Evolutionary conservation across 2,329 filamentous ascomycete species (phyloP), one percentile per base, ranked within the genome.

Genomic region (Colletotrichum tanaceti): DNA sequence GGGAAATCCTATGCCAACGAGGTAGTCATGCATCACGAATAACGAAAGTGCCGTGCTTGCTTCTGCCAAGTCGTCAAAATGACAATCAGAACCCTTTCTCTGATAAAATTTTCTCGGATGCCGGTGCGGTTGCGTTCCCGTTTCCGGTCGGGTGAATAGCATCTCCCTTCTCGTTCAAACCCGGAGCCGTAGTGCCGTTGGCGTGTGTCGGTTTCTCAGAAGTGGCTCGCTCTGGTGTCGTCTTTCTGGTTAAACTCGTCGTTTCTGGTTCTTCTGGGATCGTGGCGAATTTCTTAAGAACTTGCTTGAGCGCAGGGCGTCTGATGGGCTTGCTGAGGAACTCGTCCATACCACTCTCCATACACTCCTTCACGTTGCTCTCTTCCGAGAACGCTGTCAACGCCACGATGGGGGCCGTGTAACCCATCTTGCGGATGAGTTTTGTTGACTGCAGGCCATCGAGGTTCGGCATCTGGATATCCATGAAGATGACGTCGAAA

Each of bases 401-500:
- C 0, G 94, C 94, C 16, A 98, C 93, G 70, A 98, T 97, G 0
- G 94, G 94, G 1, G 92, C 91, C 13, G 87, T 89, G 79, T 96
- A 98, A 1, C 94, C 94, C 83, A 95, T 92, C 76, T 93, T 84
- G 7, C 94, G 89, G 73, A 98, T 97, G 41, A 97, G 83, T 11
- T 91, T 87, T 0, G 94, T 97, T 54, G 91, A 94, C 77, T 97
- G 91, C 28, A 98, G 82, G 1, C 94, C 94, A 75, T 97, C 94
- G 16, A 98, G 86, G 71, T 96, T 97, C 4, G 94, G 94, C 94
- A 98, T 98, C 79, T 93, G 93, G 9, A 97, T 91, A 74, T 98
- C 94, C 94, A 97, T 98, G 76, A 97, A 96, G 71, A 98, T 95
- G 32, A 98, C 84, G 73, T 97, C 93, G 76, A 95, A 97, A 2